Conservation (phyloP, 345 rosid genomes). For the Murraya paniculata region DNA sequence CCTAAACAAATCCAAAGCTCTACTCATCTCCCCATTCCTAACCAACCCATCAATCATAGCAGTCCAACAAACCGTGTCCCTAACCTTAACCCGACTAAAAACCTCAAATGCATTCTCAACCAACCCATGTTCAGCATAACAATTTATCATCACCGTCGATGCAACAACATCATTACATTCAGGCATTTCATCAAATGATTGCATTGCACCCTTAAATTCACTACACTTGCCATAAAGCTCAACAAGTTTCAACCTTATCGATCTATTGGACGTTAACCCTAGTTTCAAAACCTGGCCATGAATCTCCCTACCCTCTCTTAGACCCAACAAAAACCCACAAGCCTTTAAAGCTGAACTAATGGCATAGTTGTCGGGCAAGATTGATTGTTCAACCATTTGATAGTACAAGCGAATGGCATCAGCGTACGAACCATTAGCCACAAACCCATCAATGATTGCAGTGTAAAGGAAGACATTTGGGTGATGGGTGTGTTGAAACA, state of each 20-base stretch:
- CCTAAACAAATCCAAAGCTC: conserved; percentile 55
- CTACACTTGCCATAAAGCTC: conserved; percentile 48
- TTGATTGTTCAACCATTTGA: conserved; percentile 35
- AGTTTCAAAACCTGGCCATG: conserved; percentile 60
- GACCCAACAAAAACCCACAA: conserved; percentile 28
- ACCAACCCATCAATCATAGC: conserved; percentile 68
- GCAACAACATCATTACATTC: conserved; percentile 57
- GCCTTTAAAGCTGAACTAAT: conserved; percentile 51
- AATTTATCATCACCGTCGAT: conserved; percentile 41
- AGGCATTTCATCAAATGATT: conserved; percentile 57
- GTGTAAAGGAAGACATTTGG: conserved; percentile 65
- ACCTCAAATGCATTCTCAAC: conserved; percentile 38
- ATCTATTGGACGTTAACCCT: conserved; percentile 45
- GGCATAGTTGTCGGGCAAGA: conserved; percentile 51
- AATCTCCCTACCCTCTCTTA: conserved; percentile 39
- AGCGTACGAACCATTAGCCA: conserved; percentile 29
- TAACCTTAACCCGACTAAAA: conserved; percentile 36
- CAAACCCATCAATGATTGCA: conserved; percentile 55
- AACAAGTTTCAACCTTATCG: conserved; percentile 40
- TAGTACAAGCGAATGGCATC: conserved; percentile 45
- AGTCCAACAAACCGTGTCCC: conserved; percentile 71
- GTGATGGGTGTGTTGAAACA: conserved; percentile 34
- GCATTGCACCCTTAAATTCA: conserved; percentile 34
- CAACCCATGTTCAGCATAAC: conserved; percentile 40
- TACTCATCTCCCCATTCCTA: conserved; percentile 52